Evolutionary conservation across 1,284 basidiomycete genomes (phyloP).

Genomic region (Marasmius sp.): DNA sequence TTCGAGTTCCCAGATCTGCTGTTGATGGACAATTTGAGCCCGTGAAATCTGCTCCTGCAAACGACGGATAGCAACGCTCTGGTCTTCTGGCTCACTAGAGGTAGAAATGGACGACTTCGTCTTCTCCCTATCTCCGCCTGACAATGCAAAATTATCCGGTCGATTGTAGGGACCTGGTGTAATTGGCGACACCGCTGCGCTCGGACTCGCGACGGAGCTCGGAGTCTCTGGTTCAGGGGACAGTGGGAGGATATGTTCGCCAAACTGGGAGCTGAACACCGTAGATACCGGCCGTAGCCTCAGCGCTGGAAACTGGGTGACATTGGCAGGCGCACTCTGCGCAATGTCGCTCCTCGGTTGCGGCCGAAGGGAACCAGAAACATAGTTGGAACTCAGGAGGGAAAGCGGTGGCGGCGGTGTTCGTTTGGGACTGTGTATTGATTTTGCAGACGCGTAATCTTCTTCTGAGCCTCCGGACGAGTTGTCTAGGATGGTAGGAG

Average conservation of each 20-base stretch:
- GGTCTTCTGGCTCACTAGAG: conserved; percentile 38
- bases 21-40: conserved; percentile 64
- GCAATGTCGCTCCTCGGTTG: conserved; percentile 27
- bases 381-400: conserved; percentile 33
- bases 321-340: conserved; percentile 63
- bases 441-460: conserved; percentile 4
- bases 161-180: conserved; percentile 42
- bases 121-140: conserved; percentile 23
- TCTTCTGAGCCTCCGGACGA: not conserved
- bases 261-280: conserved; percentile 70
- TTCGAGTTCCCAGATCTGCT: conserved; percentile 73
- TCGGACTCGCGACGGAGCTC: conserved; percentile 42
- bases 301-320: conserved; percentile 62
- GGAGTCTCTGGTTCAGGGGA: conserved; percentile 48
- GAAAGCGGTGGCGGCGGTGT: conserved; percentile 39
- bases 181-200: conserved; percentile 47
- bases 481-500: conserved; percentile 21
- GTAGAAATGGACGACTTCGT: conserved; percentile 21
- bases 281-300: conserved; percentile 76
- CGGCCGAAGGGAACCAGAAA: conserved; percentile 13
- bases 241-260: conserved; percentile 53
- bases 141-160: conserved; percentile 30
- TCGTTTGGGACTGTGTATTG: conserved; percentile 31
- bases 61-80: conserved; percentile 45
- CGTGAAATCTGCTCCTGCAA: conserved; percentile 64